These are phyloP conservation scores for Dianthus caryophyllus DNA, from an alignment of 148 eudicot genomes.

Conservation along the genomic window DNA sequence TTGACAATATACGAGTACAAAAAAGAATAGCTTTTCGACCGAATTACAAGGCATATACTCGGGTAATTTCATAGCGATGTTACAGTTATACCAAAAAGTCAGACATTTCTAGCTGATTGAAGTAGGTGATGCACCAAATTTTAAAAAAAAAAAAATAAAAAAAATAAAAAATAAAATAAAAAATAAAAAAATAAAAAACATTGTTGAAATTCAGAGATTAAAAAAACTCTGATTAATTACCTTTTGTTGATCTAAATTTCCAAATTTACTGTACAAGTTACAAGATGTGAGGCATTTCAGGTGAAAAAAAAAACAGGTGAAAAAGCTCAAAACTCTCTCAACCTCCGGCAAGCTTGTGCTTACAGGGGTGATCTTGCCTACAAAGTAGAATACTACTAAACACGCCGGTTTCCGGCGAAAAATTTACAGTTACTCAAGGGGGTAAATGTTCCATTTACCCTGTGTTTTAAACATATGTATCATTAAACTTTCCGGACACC, in stretches of 20 bases:
- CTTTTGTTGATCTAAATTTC: constrained; percentile 45
- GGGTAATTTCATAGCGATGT: too few relatives aligned
- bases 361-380: constrained; percentile 36
- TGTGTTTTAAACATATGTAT: constrained; percentile 30
- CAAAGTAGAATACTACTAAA: too few relatives aligned
- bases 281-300: constrained; percentile 16
- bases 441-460: constrained; percentile 18
- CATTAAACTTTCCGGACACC: constrained; percentile 55
- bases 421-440: constrained; percentile 31
- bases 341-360: constrained; percentile 62
- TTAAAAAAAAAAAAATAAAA: too few relatives aligned
- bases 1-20: too few relatives aligned
- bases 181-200: too few relatives aligned
- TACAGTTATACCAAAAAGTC: too few relatives aligned
- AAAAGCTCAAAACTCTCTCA: constrained; percentile 32
- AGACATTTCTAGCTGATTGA: too few relatives aligned
- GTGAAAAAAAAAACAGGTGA: constrained; percentile 16
- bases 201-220: too few relatives aligned
- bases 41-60: too few relatives aligned
- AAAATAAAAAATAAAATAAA: too few relatives aligned
- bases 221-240: constrained; percentile 15
- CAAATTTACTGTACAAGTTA: constrained; percentile 47
- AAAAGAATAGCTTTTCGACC: too few relatives aligned
- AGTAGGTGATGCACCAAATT: too few relatives aligned
- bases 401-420: constrained; percentile 9